Base-by-base conservation (phyloP, 2,329 filamentous ascomycete genomes). In the Triangularia setosa region DNA sequence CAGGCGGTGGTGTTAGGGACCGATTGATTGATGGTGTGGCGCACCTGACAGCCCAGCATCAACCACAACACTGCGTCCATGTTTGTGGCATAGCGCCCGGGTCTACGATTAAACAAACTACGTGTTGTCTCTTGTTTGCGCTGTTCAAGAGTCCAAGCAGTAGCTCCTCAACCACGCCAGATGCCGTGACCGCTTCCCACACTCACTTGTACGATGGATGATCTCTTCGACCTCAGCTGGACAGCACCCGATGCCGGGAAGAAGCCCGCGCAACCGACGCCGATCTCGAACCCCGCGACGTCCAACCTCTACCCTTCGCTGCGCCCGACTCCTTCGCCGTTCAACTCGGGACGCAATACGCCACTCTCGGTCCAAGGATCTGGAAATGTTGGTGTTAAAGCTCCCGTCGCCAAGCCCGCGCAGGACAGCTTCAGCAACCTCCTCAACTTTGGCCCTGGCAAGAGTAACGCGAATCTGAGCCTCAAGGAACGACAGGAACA, bases 371-470 rank as follows among this genome's bases (percentile, higher is more conserved):
- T 78, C 8, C 82, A 84, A 67, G 78, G 73, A 5, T 82, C 82
- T 16, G 80, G 80, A 4, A 68, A 75, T 25, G 73, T 77, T 60
- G 77, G 69, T 64, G 76, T 75, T 75, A 87, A 79, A 68, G 76
- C 73, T 4, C 67, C 70, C 8, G 71, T 79, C 1, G 64, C 77
- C 3, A 90, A 84, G 69, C 72, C 87, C 35, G 76, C 84, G 5
- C 78, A 83, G 56, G 91, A 95, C 73, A 92, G 89, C 79, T 95
- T 95, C 78, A 90, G 91, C 72, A 90, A 88, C 71, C 80, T 95
- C 60, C 81, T 93, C 66, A 87, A 83, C 69, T 87, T 90, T 71
- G 84, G 84, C 57, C 77, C 83, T 28, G 79, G 83, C 59, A 88
- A 88, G 74, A 77, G 79, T 61, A 85, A 83, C 28, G 89, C 87